Percentiles rank a stretch among this genome's conserved stretches.
These are phyloP conservation scores for Notholithocarpus densiflorus DNA, from an alignment of 306 rosid genomes.

Conservation along the genomic window DNA sequence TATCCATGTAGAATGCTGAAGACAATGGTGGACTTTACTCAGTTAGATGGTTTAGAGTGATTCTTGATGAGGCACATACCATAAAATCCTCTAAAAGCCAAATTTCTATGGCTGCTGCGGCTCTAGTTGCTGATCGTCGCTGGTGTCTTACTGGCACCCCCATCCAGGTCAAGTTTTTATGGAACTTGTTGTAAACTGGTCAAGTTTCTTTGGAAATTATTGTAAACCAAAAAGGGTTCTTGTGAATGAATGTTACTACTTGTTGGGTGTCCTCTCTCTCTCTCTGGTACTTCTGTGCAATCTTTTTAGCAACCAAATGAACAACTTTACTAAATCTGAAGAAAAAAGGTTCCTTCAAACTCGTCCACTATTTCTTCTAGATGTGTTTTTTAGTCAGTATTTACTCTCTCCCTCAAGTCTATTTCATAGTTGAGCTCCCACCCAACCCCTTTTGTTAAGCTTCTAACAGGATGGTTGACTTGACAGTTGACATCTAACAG, in stretches of 20 bases:
- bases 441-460: neutral
- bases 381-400: neutral
- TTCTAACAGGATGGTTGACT: neutral
- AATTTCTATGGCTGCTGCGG: constrained; percentile 74
- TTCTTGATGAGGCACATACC: constrained; percentile 96
- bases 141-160: constrained; percentile 99
- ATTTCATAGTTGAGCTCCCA: neutral
- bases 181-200: neutral
- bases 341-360: neutral
- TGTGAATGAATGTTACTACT: neutral
- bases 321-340: neutral
- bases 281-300: neutral
- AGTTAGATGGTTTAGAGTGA: constrained; percentile 87
- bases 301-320: neutral
- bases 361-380: too few species aligned
- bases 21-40: constrained; percentile 76
- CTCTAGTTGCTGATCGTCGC: constrained; percentile 79
- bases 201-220: neutral
- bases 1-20: constrained; percentile 56
- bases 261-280: neutral
- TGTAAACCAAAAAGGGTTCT: neutral
- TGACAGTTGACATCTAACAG: neutral
- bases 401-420: neutral
- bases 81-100: constrained; percentile 93
- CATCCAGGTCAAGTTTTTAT: constrained; percentile 58